Base-by-base conservation (phyloP, 192 early-diverging fungal genomes). In the Thamnidium elegans region DNA sequence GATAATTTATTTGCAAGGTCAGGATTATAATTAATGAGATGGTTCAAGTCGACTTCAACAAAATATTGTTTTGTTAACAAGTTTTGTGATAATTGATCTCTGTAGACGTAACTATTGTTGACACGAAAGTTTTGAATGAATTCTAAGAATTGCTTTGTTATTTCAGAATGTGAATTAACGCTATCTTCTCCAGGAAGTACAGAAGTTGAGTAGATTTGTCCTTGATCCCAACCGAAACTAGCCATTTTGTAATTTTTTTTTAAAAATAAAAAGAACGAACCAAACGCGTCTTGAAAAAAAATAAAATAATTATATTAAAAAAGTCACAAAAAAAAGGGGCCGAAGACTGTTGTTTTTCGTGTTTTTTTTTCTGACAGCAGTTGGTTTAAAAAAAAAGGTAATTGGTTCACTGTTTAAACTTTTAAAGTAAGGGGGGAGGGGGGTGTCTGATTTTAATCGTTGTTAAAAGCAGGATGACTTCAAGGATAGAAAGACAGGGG, bases 31-130 rank as follows among this genome's bases (percentile, higher is more conserved):
- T 79, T 84, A 34, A 89, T 86, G 65, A 97, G 78, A 70, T 96
- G 90, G 45, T 84, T 86, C 75, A 99, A 78, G 65, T 94, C 90
- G 13, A 99, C 91, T 67, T 99, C 86, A 51, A 99, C 74, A 65
- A 88, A 84, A 65, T 87, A 81, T 50, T 89, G 84, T 66, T 88
- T 85, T 39, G 90, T 75, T 50, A 88, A 83, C 26, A 88, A 68
- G 79, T 97, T 96, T 63, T 92, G 85, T 32, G 85, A 85, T 56
- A 96, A 84, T 81, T 95, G 93, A 79, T 99, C 94, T 79, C 94
- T 90, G 60, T 95, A 95, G 55, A 94, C 79, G 78, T 87, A 94
- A 55, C 86, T 81, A 66, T 91, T 89, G 74, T 89, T 90, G 58
- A 94, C 71, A 62, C 89, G 86, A 69, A 94, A 97, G 64, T 90